Conservation (phyloP, 805 yeast genomes). For the Ogataea kodamae region DNA sequence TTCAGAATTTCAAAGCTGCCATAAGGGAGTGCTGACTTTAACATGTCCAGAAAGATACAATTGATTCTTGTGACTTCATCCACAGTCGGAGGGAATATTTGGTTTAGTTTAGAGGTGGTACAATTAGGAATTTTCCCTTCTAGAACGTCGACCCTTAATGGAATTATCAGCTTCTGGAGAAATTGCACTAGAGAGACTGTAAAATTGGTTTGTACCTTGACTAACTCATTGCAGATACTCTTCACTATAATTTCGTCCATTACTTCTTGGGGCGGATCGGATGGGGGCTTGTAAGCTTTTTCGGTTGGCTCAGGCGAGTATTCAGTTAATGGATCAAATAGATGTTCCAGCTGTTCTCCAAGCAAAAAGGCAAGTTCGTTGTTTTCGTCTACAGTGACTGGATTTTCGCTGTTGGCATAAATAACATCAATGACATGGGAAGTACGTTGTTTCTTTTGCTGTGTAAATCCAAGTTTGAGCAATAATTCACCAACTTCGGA, state of each 20-base stretch:
- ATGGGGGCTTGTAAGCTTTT: slow-evolving; percentile 62
- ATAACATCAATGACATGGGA: slow-evolving; percentile 71
- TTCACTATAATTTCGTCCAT: slow-evolving; percentile 38
- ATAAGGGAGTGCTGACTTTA: slow-evolving; percentile 59
- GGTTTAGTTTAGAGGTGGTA: slow-evolving; percentile 65
- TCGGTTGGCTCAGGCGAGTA: slow-evolving; percentile 90
- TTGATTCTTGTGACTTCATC: slow-evolving; percentile 91
- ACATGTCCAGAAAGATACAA: slow-evolving; percentile 74
- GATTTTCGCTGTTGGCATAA: slow-evolving; percentile 41
- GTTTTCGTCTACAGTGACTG: slow-evolving; percentile 46
- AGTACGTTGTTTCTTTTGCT: slow-evolving; percentile 39
- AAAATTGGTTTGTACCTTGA: slow-evolving; percentile 68
- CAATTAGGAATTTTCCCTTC: slow-evolving; percentile 48
- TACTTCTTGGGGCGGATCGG: slow-evolving; percentile 13
- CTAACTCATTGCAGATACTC: slow-evolving; percentile 62
- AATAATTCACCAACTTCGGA: slow-evolving; percentile 54
- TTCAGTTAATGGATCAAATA: slow-evolving; percentile 86
- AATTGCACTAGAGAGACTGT: slow-evolving; percentile 71
- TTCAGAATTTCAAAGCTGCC: slow-evolving; percentile 76
- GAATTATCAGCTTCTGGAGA: slow-evolving; percentile 74
- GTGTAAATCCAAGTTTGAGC: slow-evolving; percentile 53
- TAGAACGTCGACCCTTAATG: slow-evolving; percentile 67
- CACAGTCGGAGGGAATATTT: slow-evolving; percentile 88
- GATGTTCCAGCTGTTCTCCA: slow-evolving; percentile 83
- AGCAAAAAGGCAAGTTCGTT: slow-evolving; percentile 70